phyloP scores from a whole-genome alignment of 2,329 filamentous ascomycete genomes.

The Xylariales sp. region DNA sequence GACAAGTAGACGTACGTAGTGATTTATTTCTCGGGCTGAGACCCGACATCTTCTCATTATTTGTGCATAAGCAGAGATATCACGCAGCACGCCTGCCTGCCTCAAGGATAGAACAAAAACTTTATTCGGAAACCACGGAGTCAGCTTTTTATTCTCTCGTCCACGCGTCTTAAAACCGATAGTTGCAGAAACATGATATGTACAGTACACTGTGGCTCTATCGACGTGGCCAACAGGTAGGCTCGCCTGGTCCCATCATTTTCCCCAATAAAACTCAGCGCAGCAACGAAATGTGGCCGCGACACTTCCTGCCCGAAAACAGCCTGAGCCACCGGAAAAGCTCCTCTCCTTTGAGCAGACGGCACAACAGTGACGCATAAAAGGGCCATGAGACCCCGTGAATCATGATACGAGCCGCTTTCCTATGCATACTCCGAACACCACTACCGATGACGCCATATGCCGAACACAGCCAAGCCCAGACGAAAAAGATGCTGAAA shows the following conservation, averaged over 20 bases:
- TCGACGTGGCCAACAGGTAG: slow-evolving; percentile 27
- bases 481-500: slow-evolving; percentile 32
- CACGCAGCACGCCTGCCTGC: neutral
- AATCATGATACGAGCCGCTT: slow-evolving; percentile 34
- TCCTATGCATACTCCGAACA: slow-evolving; percentile 37
- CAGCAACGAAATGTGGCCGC: slow-evolving; percentile 28
- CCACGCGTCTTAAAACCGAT: slow-evolving; percentile 40
- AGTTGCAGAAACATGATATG: slow-evolving; percentile 43
- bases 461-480: slow-evolving; percentile 34
- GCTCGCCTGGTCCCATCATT: slow-evolving; percentile 25
- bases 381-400: slow-evolving; percentile 21
- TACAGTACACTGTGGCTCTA: slow-evolving; percentile 42
- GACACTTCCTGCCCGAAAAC: slow-evolving; percentile 17
- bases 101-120: slow-evolving; percentile 10
- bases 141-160: slow-evolving; percentile 42
- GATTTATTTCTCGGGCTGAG: too few relatives aligned
- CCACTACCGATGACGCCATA: slow-evolving; percentile 36
- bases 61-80: neutral
- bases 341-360: slow-evolving; percentile 20
- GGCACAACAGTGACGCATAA: slow-evolving; percentile 22
- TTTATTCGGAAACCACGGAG: slow-evolving; percentile 40
- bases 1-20: neutral
- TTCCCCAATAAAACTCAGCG: slow-evolving; percentile 29
- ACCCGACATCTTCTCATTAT: neutral
- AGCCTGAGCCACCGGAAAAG: slow-evolving; percentile 19